These are phyloP conservation scores for Daedaleopsis sinensis DNA, from an alignment of 768 basidiomycete species.

Conservation along the genomic window DNA sequence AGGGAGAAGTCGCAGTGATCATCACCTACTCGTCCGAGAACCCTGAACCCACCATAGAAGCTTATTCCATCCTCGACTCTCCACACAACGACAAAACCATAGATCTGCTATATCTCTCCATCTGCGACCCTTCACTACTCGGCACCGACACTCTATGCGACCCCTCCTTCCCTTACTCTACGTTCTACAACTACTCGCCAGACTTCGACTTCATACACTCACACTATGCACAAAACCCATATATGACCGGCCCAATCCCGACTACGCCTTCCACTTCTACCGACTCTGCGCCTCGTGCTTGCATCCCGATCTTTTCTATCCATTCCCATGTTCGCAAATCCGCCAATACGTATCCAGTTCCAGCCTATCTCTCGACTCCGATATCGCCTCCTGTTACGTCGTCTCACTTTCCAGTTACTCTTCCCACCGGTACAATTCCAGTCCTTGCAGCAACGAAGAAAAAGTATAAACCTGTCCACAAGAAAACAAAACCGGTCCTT, in stretches of 20 bases:
- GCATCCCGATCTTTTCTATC: background rate
- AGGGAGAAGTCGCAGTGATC: conserved; percentile 16
- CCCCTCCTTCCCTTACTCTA: conserved; percentile 7
- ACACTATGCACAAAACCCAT: background rate
- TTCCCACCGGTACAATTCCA: background rate
- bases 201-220: background rate
- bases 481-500: conserved; percentile 22
- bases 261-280: too few species aligned
- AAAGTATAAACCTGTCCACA: conserved; percentile 29
- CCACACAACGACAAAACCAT: background rate
- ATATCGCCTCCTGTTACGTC: background rate
- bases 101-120: conserved; percentile 8
- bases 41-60: conserved; percentile 1
- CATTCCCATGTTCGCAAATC: background rate
- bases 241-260: background rate
- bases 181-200: background rate
- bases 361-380: too few species aligned
- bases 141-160: conserved; percentile 5
- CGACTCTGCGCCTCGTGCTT: too few species aligned
- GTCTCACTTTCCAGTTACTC: too few species aligned
- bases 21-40: background rate
- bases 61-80: background rate
- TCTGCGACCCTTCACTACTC: conserved; percentile 2
- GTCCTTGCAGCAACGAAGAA: background rate
- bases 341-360: too few species aligned